Base-by-base conservation (phyloP, 805 yeast species). In the Candida corydali region DNA sequence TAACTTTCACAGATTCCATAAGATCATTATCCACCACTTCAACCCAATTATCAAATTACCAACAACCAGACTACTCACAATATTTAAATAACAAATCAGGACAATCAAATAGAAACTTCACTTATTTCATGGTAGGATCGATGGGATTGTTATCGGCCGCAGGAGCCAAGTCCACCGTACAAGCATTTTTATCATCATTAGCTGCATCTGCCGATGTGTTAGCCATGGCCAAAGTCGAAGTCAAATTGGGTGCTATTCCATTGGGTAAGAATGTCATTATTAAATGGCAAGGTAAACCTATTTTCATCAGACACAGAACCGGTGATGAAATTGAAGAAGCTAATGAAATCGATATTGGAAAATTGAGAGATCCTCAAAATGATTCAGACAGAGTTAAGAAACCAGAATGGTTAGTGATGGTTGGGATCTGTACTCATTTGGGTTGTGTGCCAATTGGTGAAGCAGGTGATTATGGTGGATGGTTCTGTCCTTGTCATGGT, bases 401-500 rank as follows among this genome's bases (percentile, higher is more conserved):
- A 67, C 98, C 99, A 51, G 93, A 91, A 72, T 93, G 98, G 98
- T 80, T 93, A 62, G 78, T 93, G 65, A 93, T 93, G 99, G 69
- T 93, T 72, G 99, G 99, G 73, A 91, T 93, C 66, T 93, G 99
- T 78, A 93, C 99, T 51, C 99, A 93, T 69, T 82, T 93, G 76
- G 99, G 99, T 68, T 93, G 99, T 83, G 99, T 93, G 45, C 99
- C 99, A 52, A 93, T 93, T 59, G 99, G 99, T 65, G 98, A 93
- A 75, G 82, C 97, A 51, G 99, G 99, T 73, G 99, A 93, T 70
- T 93, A 78, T 56, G 98, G 97, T 65, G 99, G 99, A 65, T 93
- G 99, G 99, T 93, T 93, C 91, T 93, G 98, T 72, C 98, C 99
- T 50, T 93, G 98, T 76, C 99, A 94, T 78, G 99, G 98, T 79